phyloP scores from a whole-genome alignment of 2,329 filamentous ascomycete species.

The Bisporella sp. region DNA sequence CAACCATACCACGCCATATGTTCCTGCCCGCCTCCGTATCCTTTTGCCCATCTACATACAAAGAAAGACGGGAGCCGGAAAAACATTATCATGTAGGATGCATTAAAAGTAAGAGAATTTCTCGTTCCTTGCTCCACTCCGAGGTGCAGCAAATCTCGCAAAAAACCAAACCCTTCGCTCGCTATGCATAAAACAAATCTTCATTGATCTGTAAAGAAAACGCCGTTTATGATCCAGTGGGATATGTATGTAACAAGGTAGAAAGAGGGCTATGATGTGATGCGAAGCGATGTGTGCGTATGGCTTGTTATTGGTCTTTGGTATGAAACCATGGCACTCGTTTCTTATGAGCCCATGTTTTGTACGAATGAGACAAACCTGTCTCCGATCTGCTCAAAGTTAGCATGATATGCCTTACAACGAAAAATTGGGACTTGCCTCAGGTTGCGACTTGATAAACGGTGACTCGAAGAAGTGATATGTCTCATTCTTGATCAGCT shows the following conservation, averaged over 20 bases:
- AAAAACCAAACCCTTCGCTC: slow-evolving; percentile 27
- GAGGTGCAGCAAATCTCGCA: slow-evolving; percentile 22
- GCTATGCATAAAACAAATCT: slow-evolving; percentile 29
- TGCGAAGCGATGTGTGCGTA: not conserved
- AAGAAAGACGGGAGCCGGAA: slow-evolving; percentile 9
- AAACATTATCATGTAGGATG: slow-evolving; percentile 28
- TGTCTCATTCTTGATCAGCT: slow-evolving; percentile 84
- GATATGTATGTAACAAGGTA: slow-evolving; percentile 19
- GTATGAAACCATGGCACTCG: not conserved
- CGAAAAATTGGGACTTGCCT: slow-evolving; percentile 47
- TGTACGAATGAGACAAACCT: slow-evolving; percentile 24
- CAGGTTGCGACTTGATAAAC: slow-evolving; percentile 83
- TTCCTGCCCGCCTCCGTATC: slow-evolving; percentile 8
- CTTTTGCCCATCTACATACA: slow-evolving; percentile 18
- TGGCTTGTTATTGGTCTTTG: not conserved
- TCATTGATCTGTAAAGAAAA: slow-evolving; percentile 23
- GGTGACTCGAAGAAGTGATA: slow-evolving; percentile 90
- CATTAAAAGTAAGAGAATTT: slow-evolving; percentile 22
- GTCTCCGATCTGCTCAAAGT: slow-evolving; percentile 21
- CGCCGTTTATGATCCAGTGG: slow-evolving; percentile 25
- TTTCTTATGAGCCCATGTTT: slow-evolving; percentile 6
- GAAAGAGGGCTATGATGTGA: not conserved
- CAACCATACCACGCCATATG: too few relatives aligned
- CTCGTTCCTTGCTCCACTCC: slow-evolving; percentile 15
- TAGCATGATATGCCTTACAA: slow-evolving; percentile 4